Evolutionary conservation across 2,329 filamentous ascomycete genomes (phyloP).

Genomic region (Helotiales sp.): DNA sequence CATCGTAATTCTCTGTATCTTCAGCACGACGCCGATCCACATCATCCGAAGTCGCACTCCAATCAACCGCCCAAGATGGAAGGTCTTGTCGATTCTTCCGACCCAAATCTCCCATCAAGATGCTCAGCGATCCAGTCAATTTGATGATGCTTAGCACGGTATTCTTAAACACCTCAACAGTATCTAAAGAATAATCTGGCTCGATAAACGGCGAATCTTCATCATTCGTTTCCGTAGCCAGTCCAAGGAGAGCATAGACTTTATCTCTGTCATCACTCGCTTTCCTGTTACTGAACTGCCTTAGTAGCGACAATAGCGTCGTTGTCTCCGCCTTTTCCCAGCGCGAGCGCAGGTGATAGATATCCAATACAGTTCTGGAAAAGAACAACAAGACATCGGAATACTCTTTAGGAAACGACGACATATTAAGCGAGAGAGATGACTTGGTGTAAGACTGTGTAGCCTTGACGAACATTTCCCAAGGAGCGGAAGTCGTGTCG

Average conservation of each 20-base stretch:
- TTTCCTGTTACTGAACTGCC: slow-evolving; percentile 19
- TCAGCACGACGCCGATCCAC: slow-evolving; percentile 13
- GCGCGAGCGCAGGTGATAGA: slow-evolving; percentile 11
- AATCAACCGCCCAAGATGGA: slow-evolving; percentile 27
- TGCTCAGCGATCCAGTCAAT: slow-evolving; percentile 3
- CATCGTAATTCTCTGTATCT: slow-evolving; percentile 13
- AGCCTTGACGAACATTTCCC: slow-evolving; percentile 38
- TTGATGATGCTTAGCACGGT: slow-evolving; percentile 8
- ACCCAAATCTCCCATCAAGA: slow-evolving; percentile 18
- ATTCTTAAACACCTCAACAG: slow-evolving; percentile 7
- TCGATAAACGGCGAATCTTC: neutral
- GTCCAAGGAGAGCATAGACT: slow-evolving; percentile 23
- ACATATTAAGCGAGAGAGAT: neutral
- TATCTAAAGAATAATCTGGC: slow-evolving; percentile 15
- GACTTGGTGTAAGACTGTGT: neutral
- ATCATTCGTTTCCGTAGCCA: slow-evolving; percentile 1
- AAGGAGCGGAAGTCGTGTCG: slow-evolving; percentile 12
- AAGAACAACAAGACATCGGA: slow-evolving; percentile 16
- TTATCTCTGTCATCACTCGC: slow-evolving; percentile 30
- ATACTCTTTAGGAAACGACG: slow-evolving; percentile 3
- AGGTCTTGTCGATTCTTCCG: slow-evolving; percentile 17
- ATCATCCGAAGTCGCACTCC: slow-evolving; percentile 15
- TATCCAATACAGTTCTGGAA: slow-evolving; percentile 19
- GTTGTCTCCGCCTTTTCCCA: slow-evolving; percentile 6
- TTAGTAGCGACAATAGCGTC: slow-evolving; percentile 12